Percentiles rank a stretch among this genome's conserved stretches.
These are phyloP conservation scores for Astrephomene gubernaculifera DNA, from an alignment of 139 green algal species.

Conservation along the genomic window DNA sequence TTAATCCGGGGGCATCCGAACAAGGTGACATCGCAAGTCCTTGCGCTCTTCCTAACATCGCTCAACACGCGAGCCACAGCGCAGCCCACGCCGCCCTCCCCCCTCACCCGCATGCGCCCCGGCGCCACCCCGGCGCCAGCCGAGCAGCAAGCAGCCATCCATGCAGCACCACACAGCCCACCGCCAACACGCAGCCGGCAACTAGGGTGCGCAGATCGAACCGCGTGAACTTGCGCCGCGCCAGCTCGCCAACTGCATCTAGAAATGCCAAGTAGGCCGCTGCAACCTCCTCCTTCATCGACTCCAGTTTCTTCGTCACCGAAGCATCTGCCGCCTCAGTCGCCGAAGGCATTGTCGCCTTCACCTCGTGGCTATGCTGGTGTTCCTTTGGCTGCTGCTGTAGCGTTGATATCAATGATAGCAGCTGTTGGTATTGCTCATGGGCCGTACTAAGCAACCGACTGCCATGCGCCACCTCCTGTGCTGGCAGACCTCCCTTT, in stretches of 20 bases:
- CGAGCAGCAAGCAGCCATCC: not conserved
- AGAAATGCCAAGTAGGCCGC: constrained; percentile 57
- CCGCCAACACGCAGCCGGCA: constrained; percentile 68
- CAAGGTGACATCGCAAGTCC: no score
- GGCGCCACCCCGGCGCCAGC: no score
- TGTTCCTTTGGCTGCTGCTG: not conserved
- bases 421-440: constrained; percentile 1
- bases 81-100: no score
- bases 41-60: no score
- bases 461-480: constrained; percentile 45
- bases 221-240: constrained; percentile 79
- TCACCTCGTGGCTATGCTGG: not conserved
- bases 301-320: no score
- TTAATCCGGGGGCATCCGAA: no score
- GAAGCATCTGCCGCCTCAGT: no score
- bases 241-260: constrained; percentile 63
- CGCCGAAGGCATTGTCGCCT: no score
- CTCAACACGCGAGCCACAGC: no score
- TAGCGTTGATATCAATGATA: no score
- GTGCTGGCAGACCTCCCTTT: constrained; percentile 52
- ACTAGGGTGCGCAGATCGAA: constrained; percentile 74
- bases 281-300: constrained; percentile 9
- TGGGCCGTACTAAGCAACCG: constrained; percentile 39
- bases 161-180: constrained; percentile 56
- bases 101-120: not conserved